These are phyloP conservation scores for Cadophora luteo-olivacea DNA, from an alignment of 2,329 filamentous ascomycete species.

Conservation along the genomic window DNA sequence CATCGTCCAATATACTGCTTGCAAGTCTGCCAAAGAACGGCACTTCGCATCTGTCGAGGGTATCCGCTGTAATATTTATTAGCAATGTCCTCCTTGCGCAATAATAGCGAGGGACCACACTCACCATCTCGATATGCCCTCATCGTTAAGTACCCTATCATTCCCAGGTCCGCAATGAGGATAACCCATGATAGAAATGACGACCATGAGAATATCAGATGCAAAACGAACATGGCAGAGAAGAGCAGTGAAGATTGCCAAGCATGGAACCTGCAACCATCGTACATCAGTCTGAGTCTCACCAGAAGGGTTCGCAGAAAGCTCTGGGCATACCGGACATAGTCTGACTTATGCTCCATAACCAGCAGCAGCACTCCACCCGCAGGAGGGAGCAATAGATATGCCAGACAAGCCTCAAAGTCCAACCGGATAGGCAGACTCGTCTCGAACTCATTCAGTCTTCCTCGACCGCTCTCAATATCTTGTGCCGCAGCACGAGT, in stretches of 20 bases:
- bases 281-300: constrained; percentile 21
- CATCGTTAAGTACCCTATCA: constrained; percentile 79
- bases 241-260: constrained; percentile 93
- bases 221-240: constrained; percentile 74
- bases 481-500: constrained; percentile 25
- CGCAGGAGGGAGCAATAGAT: constrained; percentile 82
- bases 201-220: constrained; percentile 88
- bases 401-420: constrained; percentile 90
- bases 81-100: constrained; percentile 24
- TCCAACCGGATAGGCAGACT: constrained; percentile 86
- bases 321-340: constrained; percentile 74
- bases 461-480: constrained; percentile 48
- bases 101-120: constrained; percentile 29
- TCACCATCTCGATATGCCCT: constrained; percentile 82
- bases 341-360: constrained; percentile 93
- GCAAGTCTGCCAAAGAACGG: constrained; percentile 87
- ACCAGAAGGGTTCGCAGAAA: background rate
- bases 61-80: constrained; percentile 57
- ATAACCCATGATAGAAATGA: constrained; percentile 83
- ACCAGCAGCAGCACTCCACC: constrained; percentile 86
- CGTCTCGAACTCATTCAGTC: constrained; percentile 87
- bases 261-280: constrained; percentile 77
- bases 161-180: constrained; percentile 73
- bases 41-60: constrained; percentile 67
- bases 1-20: constrained; percentile 89